These are phyloP conservation scores for Mallotus repandus DNA, from an alignment of 441 rosid species.

Conservation along the genomic window DNA sequence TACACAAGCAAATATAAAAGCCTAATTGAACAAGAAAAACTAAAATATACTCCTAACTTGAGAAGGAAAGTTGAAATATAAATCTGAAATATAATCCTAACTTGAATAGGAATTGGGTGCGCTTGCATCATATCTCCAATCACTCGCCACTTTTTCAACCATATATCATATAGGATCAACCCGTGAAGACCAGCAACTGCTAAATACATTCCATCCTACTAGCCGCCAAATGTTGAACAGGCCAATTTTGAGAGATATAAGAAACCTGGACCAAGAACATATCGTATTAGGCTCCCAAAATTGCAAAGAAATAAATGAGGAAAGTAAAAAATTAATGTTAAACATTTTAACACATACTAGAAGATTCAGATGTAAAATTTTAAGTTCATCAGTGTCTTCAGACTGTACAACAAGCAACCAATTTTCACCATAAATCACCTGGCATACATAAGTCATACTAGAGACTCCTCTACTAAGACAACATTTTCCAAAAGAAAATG, in stretches of 20 bases:
- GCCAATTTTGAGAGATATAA: conserved; percentile 94
- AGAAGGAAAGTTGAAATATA: no score
- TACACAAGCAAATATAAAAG: no score
- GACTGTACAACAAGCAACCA: conserved; percentile 96
- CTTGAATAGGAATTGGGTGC: no score
- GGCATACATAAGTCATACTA: conserved; percentile 90
- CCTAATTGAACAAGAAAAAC: no score
- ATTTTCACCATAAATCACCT: conserved; percentile 96
- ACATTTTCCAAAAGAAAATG: conserved; percentile 95
- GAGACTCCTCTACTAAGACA: conserved; percentile 96
- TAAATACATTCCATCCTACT: conserved; percentile 95
- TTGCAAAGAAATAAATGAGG: conserved; percentile 23
- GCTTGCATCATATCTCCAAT: conserved; percentile 58
- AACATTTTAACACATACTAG: conserved; percentile 60
- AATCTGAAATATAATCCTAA: no score
- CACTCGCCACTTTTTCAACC: conserved; percentile 86
- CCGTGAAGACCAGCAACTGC: conserved; percentile 98
- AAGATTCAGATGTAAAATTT: conserved; percentile 89
- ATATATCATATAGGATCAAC: conserved; percentile 81
- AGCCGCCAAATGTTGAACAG: conserved; percentile 97
- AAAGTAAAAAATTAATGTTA: conserved; percentile 14
- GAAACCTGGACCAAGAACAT: conserved; percentile 60
- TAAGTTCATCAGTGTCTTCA: conserved; percentile 91
- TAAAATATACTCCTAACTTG: no score
- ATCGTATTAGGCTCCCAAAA: conserved; percentile 30